phyloP scores from a whole-genome alignment of 345 rosid species.

The Hibiscus tridactylites region DNA sequence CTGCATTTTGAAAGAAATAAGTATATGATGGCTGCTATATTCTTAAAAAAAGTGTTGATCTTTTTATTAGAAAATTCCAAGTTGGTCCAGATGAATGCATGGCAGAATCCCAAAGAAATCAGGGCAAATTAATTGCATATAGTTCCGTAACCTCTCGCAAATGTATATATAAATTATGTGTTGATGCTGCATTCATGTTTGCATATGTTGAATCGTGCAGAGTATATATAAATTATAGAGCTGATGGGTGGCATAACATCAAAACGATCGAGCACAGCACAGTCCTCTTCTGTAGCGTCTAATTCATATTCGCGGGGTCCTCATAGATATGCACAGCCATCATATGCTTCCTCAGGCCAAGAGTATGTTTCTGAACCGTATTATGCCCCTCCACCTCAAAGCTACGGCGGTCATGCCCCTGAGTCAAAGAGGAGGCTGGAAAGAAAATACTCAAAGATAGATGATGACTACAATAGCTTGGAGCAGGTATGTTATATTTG shows the following conservation, averaged over 20 bases:
- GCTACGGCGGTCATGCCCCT: conserved; percentile 26
- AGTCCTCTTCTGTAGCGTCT: conserved; percentile 25
- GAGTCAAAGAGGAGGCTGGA: conserved; percentile 36
- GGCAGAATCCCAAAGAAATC: no score
- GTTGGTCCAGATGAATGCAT: no score
- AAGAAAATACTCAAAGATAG: conserved; percentile 61
- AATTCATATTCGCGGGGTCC: conserved; percentile 34
- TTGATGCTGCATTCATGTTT: conserved; percentile 5
- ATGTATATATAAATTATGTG: no score
- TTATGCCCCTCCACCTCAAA: conserved; percentile 31
- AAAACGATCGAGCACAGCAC: conserved; percentile 24
- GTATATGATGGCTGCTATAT: no score
- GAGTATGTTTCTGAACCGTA: conserved; percentile 30
- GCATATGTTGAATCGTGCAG: conserved; percentile 16
- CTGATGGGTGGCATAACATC: conserved; percentile 56
- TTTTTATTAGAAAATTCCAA: no score
- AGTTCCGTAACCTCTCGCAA: no score
- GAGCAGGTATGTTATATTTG: conserved; percentile 39
- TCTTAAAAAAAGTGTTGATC: no score
- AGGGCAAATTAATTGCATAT: no score
- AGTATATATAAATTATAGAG: conserved; percentile 8
- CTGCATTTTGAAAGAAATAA: no score
- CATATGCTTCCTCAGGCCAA: conserved; percentile 35
- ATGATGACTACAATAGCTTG: conserved; percentile 50
- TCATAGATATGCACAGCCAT: conserved; percentile 30